phyloP scores from a whole-genome alignment of 2,329 filamentous ascomycete species.

The Colletotrichum sublineola region DNA sequence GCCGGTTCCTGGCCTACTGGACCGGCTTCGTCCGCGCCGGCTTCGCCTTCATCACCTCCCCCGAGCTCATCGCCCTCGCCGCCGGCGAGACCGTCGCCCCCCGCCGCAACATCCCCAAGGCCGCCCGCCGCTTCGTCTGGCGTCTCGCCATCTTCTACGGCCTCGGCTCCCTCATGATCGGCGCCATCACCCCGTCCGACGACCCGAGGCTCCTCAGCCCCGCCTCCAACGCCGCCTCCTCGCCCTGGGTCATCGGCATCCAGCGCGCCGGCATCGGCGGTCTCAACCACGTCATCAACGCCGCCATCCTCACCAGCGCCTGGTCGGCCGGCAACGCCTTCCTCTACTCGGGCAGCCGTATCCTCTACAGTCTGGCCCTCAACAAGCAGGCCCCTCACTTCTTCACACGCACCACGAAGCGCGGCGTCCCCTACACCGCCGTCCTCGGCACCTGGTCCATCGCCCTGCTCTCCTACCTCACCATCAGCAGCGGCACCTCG shows the following conservation, averaged over 20 bases:
- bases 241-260: slow-evolving; percentile 77
- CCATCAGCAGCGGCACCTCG: slow-evolving; percentile 72
- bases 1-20: slow-evolving; percentile 71
- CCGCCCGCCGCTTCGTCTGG: slow-evolving; percentile 71
- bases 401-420: slow-evolving; percentile 71
- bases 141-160: slow-evolving; percentile 75
- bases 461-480: slow-evolving; percentile 78
- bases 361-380: slow-evolving; percentile 77
- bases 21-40: slow-evolving; percentile 68
- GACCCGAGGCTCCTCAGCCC: slow-evolving; percentile 70
- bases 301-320: slow-evolving; percentile 74
- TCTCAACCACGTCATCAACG: slow-evolving; percentile 77
- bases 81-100: slow-evolving; percentile 76
- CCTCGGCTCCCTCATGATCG: slow-evolving; percentile 71
- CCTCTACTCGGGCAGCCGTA: slow-evolving; percentile 76
- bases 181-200: slow-evolving; percentile 74
- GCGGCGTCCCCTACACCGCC: slow-evolving; percentile 71
- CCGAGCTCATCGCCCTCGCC: slow-evolving; percentile 74
- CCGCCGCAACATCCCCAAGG: slow-evolving; percentile 75
- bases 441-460: slow-evolving; percentile 69
- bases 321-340: slow-evolving; percentile 74
- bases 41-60: slow-evolving; percentile 73
- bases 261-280: slow-evolving; percentile 72
- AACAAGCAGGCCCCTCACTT: slow-evolving; percentile 74
- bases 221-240: slow-evolving; percentile 70